These are phyloP conservation scores for Cryphonectria japonica DNA, from an alignment of 2,329 filamentous ascomycete species.

Conservation along the genomic window DNA sequence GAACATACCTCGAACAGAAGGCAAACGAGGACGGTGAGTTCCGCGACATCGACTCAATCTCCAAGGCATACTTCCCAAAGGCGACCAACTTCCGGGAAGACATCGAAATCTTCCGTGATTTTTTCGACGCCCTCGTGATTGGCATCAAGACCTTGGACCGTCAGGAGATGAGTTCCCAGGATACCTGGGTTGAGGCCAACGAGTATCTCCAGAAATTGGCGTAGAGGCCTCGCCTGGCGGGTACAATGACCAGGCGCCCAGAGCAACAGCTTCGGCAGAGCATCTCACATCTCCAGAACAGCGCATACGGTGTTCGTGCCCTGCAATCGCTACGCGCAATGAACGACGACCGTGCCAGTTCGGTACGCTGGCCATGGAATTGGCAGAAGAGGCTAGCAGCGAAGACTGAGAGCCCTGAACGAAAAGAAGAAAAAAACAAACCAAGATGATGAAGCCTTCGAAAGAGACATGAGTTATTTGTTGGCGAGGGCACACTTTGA, in stretches of 20 bases:
- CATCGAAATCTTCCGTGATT: constrained; percentile 58
- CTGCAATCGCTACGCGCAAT: not conserved
- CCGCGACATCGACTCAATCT: constrained; percentile 34
- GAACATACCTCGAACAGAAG: constrained; percentile 27
- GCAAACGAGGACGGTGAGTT: constrained; percentile 31
- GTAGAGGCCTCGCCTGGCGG: constrained; percentile 23
- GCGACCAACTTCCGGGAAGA: constrained; percentile 64
- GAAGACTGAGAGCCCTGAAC: not conserved
- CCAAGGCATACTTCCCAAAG: constrained; percentile 50
- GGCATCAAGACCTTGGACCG: constrained; percentile 59
- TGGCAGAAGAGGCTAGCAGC: not conserved
- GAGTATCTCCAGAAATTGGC: constrained; percentile 52
- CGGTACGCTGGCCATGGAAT: not conserved
- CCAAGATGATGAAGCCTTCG: not conserved
- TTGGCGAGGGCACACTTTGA: not conserved
- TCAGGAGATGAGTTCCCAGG: constrained; percentile 54
- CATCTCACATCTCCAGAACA: not conserved
- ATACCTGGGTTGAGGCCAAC: constrained; percentile 59
- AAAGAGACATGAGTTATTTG: constrained; percentile 2
- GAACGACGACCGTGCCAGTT: not conserved
- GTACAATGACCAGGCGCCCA: not conserved
- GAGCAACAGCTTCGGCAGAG: not conserved
- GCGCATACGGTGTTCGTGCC: not conserved
- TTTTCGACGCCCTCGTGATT: constrained; percentile 61
- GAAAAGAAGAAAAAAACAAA: not conserved